Evolutionary conservation across 2,329 filamentous ascomycete genomes (phyloP).

Genomic region (Penicillium sp.): DNA sequence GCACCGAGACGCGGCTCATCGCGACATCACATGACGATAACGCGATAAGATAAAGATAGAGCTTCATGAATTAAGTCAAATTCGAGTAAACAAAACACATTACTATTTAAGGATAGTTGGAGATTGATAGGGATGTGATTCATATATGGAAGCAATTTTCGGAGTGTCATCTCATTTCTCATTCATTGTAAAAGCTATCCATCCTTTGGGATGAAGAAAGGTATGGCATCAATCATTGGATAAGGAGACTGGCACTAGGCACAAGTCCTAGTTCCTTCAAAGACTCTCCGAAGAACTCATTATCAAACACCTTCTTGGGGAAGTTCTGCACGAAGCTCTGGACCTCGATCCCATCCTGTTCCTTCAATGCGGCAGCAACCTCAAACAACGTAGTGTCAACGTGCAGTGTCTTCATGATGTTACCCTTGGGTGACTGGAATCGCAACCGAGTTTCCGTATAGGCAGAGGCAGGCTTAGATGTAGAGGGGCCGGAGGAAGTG

Average conservation of each 20-base stretch:
- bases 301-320: conserved; percentile 73
- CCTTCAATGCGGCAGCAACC: conserved; percentile 71
- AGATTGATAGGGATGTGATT: not conserved
- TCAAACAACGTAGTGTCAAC: conserved; percentile 92
- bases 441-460: conserved; percentile 80
- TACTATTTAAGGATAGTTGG: not conserved
- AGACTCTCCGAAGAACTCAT: conserved; percentile 81
- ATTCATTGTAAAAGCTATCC: conserved; percentile 6
- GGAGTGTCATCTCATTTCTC: conserved; percentile 8
- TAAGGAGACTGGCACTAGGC: conserved; percentile 84
- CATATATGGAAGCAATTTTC: not conserved
- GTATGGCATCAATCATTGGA: conserved; percentile 44
- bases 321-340: conserved; percentile 81
- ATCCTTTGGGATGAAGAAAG: not conserved
- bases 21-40: conserved; percentile 33
- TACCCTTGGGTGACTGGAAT: conserved; percentile 72
- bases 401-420: conserved; percentile 80
- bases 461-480: conserved; percentile 63
- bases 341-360: conserved; percentile 68
- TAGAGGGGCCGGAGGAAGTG: conserved; percentile 47
- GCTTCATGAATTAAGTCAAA: not conserved
- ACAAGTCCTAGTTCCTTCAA: conserved; percentile 88
- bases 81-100: not conserved
- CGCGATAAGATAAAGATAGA: not conserved
- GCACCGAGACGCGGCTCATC: conserved; percentile 24